Evolutionary conservation across 305 asterid species (phyloP).

Genomic region (Stenogyne calaminthoides): DNA sequence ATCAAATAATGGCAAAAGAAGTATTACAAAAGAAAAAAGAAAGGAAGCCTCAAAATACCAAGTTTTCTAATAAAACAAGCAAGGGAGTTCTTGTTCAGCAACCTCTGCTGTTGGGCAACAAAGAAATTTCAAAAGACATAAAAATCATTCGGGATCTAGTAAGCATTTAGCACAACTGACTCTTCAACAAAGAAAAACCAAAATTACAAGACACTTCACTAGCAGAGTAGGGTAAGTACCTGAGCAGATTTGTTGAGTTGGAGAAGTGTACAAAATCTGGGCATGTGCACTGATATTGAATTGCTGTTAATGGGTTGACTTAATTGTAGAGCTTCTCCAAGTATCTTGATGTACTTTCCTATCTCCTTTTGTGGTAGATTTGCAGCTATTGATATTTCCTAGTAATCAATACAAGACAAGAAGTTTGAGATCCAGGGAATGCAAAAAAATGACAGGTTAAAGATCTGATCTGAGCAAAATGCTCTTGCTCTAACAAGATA

Average conservation of each 20-base stretch:
- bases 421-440: slow-evolving; percentile 27
- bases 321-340: slow-evolving; percentile 95
- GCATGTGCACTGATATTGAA: slow-evolving; percentile 97
- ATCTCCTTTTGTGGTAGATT: slow-evolving; percentile 99
- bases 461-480: background rate
- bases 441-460: slow-evolving; percentile 8
- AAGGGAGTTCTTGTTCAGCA: slow-evolving; percentile 7
- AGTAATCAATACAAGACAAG: slow-evolving; percentile 29
- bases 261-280: slow-evolving; percentile 96
- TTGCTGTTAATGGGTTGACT: slow-evolving; percentile 98
- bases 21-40: too few species aligned
- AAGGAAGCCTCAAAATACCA: background rate
- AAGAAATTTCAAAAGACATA: background rate
- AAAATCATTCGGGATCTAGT: background rate
- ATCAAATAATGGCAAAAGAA: background rate
- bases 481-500: background rate
- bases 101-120: slow-evolving; percentile 1
- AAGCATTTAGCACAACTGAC: slow-evolving; percentile 22
- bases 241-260: slow-evolving; percentile 99
- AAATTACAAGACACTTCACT: background rate
- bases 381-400: slow-evolving; percentile 97
- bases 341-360: slow-evolving; percentile 95
- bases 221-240: slow-evolving; percentile 48
- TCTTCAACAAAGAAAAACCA: slow-evolving; percentile 10
- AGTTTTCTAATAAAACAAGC: slow-evolving; percentile 1